phyloP scores from a whole-genome alignment of 1,284 basidiomycete species.

The Melampsora abietis-canadensis region DNA sequence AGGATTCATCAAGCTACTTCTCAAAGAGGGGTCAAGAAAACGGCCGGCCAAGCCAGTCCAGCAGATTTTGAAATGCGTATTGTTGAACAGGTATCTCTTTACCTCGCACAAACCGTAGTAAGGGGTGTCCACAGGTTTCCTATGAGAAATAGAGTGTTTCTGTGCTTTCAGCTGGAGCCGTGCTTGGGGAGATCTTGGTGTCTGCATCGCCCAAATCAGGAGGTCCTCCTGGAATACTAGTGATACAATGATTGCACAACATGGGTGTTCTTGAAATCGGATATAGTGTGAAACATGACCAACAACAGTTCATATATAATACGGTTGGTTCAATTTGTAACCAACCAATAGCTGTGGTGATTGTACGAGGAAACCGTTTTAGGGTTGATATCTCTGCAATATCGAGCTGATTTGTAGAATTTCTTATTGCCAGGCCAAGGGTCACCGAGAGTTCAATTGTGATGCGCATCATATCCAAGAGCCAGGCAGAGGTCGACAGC shows the following conservation, averaged over 20 bases:
- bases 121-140: not conserved
- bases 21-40: not conserved
- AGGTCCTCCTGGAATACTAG: too few species aligned
- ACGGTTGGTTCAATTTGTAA: constrained; percentile 23
- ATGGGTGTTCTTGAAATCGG: constrained; percentile 11
- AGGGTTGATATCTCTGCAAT: constrained; percentile 1
- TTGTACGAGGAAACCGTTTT: constrained; percentile 9
- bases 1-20: not conserved
- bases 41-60: constrained; percentile 9
- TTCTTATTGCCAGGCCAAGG: not conserved
- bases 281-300: constrained; percentile 26
- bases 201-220: too few species aligned
- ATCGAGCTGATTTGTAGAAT: not conserved
- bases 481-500: constrained; percentile 4
- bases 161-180: too few species aligned
- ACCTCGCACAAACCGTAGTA: not conserved
- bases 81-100: not conserved
- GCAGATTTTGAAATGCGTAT: constrained; percentile 12
- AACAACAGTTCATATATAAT: constrained; percentile 19
- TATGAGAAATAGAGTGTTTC: too few species aligned
- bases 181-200: too few species aligned
- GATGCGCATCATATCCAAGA: constrained; percentile 11
- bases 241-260: too few species aligned
- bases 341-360: constrained; percentile 14
- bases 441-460: constrained; percentile 1